Evolutionary conservation across 1,139 yeast species (phyloP).

Genomic region (Yamadazyma mexicana): DNA sequence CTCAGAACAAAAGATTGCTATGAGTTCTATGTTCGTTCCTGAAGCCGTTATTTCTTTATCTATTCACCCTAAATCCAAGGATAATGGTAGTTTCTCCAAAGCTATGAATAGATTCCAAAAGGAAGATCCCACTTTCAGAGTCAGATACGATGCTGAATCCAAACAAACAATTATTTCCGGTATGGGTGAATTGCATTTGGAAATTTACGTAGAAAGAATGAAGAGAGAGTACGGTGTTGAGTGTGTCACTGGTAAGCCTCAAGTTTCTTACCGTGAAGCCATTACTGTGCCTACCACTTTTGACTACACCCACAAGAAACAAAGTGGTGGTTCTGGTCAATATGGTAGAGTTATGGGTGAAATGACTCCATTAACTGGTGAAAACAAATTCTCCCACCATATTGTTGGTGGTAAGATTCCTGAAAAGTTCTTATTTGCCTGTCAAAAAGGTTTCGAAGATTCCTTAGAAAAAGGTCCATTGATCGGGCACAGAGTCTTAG

Average conservation of each 20-base stretch:
- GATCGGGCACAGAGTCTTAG: constrained; percentile 90
- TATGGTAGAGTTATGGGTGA: constrained; percentile 95
- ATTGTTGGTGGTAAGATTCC: constrained; percentile 97
- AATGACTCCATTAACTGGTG: constrained; percentile 63
- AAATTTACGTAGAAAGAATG: constrained; percentile 96
- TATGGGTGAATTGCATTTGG: constrained; percentile 97
- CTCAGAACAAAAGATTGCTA: constrained; percentile 74
- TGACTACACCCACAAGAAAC: constrained; percentile 95
- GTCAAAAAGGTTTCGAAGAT: constrained; percentile 94
- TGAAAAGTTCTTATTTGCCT: constrained; percentile 91
- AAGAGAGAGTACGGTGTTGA: constrained; percentile 96
- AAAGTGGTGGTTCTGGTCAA: constrained; percentile 99
- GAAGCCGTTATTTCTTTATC: constrained; percentile 96
- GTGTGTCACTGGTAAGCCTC: constrained; percentile 95
- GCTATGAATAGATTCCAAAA: constrained; percentile 97
- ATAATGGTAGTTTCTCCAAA: constrained; percentile 82
- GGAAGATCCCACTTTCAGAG: constrained; percentile 98
- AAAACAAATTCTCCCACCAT: constrained; percentile 76
- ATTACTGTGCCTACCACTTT: constrained; percentile 72
- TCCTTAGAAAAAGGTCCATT: constrained; percentile 96
- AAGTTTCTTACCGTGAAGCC: constrained; percentile 97
- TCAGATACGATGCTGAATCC: constrained; percentile 83
- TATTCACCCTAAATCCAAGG: constrained; percentile 84
- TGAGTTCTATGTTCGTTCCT: constrained; percentile 98
- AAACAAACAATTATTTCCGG: constrained; percentile 97